These are phyloP conservation scores for Neoarthrinium moseri DNA, from an alignment of 2,329 filamentous ascomycete genomes.

Conservation along the genomic window DNA sequence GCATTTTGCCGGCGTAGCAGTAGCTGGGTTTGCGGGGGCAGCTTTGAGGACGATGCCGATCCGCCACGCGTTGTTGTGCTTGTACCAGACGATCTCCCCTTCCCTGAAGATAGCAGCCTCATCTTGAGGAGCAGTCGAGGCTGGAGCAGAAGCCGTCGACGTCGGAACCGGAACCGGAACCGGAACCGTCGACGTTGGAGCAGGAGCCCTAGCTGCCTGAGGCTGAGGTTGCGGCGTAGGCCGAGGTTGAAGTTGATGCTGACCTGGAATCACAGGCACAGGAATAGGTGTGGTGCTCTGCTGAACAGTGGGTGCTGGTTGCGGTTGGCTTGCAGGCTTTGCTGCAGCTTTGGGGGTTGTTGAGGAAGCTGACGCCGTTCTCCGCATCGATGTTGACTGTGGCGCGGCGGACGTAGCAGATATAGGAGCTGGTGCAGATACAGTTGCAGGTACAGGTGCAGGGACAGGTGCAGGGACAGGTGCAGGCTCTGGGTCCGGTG, in stretches of 20 bases:
- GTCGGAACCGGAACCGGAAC: not conserved
- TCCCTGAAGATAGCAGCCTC: conserved; percentile 39
- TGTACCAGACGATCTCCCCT: conserved; percentile 52
- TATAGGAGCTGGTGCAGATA: not conserved
- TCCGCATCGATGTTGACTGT: conserved; percentile 10
- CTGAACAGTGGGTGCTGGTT: conserved; percentile 18
- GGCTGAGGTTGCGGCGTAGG: conserved; percentile 12
- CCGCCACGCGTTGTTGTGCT: conserved; percentile 45
- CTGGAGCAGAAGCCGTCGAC: not conserved
- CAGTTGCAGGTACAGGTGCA: not conserved
- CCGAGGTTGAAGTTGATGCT: conserved; percentile 8
- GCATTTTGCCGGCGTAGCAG: conserved; percentile 2
- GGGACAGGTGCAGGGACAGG: not conserved
- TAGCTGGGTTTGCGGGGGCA: not conserved
- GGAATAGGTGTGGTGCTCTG: not conserved
- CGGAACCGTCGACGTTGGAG: not conserved
- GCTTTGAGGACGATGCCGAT: conserved; percentile 39
- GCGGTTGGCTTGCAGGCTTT: conserved; percentile 3
- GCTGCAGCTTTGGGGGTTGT: not conserved
- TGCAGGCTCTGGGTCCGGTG: not conserved
- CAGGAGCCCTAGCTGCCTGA: not conserved
- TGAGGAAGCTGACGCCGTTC: conserved; percentile 8
- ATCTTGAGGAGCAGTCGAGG: conserved; percentile 1
- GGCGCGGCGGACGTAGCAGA: not conserved
- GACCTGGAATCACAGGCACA: not conserved